Base-by-base conservation (phyloP, 2,329 filamentous ascomycete species). In the Fusarium nygamai region DNA sequence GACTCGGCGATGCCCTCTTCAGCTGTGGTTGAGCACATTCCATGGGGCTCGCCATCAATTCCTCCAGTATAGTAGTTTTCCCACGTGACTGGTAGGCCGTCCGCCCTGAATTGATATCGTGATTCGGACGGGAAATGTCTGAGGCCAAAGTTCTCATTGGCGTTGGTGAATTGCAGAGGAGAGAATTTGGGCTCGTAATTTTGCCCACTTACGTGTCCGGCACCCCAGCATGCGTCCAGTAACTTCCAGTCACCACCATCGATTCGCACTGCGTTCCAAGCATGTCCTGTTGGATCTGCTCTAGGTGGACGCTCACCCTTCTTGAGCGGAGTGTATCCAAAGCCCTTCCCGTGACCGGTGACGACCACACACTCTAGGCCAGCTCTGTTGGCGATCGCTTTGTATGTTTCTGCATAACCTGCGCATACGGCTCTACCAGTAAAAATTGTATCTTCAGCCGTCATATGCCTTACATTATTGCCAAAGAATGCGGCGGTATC, bases 201-300 rank as follows among this genome's bases (percentile, higher is more conserved):
- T 64, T 88, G 83, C 22, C 85, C 86, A 57, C 62, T 73, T 27
- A 79, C 85, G 48, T 90, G 86, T 5, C 96, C 96, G 0, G 96
- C 94, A 44, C 96, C 96, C 96, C 96, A 99, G 80, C 96, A 98
- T 1, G 93, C 84, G 79, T 99, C 96, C 56, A 98, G 84, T 3
- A 98, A 88, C 83, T 98, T 98, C 96, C 96, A 98, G 73, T 91
- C 89, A 5, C 94, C 94, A 33, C 91, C 89, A 77, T 98, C 96
- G 67, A 98, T 94, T 59, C 91, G 89, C 12, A 98, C 94, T 1
- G 93, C 95, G 79, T 98, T 98, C 96, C 96, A 98, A 0, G 96
- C 96, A 82, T 98, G 96, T 3, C 90, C 89, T 10, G 84, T 87
- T 1, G 89, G 84, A 60, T 91, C 85, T 27, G 87, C 88, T 0